Conservation (phyloP, 495 filamentous ascomycete species). For the Aspergillus leporis region DNA sequence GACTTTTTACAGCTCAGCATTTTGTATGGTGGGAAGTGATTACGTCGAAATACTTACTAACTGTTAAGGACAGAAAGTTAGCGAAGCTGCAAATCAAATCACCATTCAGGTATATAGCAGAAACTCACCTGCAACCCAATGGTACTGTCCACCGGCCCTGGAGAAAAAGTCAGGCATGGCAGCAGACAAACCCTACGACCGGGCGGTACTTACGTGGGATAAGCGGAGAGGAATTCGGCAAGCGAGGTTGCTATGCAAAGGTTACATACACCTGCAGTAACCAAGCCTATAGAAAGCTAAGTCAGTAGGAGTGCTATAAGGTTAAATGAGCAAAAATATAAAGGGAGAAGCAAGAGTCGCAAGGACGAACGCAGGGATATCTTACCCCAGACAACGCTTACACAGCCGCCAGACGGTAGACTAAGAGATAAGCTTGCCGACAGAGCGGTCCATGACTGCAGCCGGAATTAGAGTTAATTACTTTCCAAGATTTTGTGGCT, state of each 20-base stretch:
- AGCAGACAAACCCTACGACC: not conserved
- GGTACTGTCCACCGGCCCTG: constrained; percentile 66
- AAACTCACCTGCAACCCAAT: constrained; percentile 66
- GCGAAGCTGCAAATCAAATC: not conserved
- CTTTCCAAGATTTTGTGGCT: not conserved
- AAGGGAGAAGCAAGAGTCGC: not conserved
- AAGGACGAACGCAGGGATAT: not conserved
- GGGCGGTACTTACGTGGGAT: constrained; percentile 56
- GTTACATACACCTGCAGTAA: constrained; percentile 71
- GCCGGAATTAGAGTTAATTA: constrained; percentile 14
- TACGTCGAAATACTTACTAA: constrained; percentile 29
- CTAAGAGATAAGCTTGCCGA: constrained; percentile 51
- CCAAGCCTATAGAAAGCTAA: constrained; percentile 45
- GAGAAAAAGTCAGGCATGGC: constrained; percentile 14
- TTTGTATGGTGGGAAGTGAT: not conserved
- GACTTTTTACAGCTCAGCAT: constrained; percentile 25
- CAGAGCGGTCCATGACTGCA: constrained; percentile 54
- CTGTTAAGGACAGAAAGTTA: constrained; percentile 14
- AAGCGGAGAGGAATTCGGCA: constrained; percentile 72
- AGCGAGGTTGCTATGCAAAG: constrained; percentile 69
- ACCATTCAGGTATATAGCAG: not conserved
- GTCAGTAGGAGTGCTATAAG: not conserved
- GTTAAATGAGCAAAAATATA: not conserved
- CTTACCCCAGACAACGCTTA: constrained; percentile 53
- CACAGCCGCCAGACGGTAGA: constrained; percentile 47